Evolutionary conservation across 2,329 filamentous ascomycete species (phyloP).

Genomic region (Curvularia eragrostidis): DNA sequence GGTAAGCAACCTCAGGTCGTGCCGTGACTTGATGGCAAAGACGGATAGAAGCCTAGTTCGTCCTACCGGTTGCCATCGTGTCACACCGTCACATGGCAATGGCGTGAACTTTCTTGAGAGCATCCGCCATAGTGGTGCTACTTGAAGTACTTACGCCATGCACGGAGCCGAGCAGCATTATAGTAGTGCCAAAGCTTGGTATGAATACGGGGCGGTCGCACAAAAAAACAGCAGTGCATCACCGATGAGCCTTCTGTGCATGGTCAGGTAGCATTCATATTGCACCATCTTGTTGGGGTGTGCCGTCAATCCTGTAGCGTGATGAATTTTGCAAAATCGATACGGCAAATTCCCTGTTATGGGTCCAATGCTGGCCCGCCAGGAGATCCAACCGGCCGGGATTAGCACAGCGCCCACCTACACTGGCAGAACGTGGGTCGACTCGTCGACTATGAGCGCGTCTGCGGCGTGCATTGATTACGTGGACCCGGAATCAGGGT

Average conservation of each 20-base stretch:
- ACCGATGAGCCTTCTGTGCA: neutral
- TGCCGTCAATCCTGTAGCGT: neutral
- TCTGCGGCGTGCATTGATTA: conserved; percentile 1
- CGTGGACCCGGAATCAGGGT: neutral
- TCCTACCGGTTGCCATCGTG: neutral
- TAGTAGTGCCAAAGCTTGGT: neutral
- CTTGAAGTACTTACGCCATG: neutral
- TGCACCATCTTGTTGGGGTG: neutral
- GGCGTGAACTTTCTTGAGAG: neutral
- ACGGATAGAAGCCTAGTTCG: neutral
- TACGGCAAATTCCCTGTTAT: neutral
- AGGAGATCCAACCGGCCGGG: neutral
- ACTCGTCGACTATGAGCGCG: conserved; percentile 11
- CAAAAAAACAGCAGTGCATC: neutral
- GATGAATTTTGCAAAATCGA: neutral
- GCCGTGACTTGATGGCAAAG: neutral
- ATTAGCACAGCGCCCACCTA: neutral
- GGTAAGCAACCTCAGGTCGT: neutral
- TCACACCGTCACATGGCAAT: neutral
- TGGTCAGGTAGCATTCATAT: neutral
- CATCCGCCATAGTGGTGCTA: neutral
- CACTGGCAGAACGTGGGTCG: neutral
- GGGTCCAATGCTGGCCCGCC: neutral
- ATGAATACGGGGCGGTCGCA: neutral
- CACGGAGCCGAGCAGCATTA: neutral